Base-by-base conservation (phyloP, 306 rosid genomes). In the Inga laurina region DNA sequence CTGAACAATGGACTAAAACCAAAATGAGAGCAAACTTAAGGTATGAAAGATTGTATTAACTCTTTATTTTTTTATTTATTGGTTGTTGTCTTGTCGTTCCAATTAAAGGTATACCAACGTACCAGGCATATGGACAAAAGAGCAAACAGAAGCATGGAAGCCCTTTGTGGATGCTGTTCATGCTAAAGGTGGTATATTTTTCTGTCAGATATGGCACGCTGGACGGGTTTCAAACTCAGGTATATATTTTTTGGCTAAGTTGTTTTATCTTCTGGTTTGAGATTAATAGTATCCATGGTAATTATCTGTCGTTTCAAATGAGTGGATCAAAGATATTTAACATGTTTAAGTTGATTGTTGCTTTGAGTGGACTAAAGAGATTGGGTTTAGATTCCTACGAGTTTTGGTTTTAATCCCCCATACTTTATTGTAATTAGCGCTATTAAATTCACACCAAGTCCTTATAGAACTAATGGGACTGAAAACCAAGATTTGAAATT, bases 131-230 rank as follows among this genome's bases (percentile, higher is more conserved):
- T 90, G 91, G 91, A 82, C 90, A 30, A 86, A 72, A 80, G 93
- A 90, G 79, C 93, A 90, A 82, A 77, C 88, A 1, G 81, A 90
- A 74, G 91, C 89, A 41, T 90, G 91, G 91, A 86, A 84, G 70
- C 91, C 89, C 35, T 84, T 88, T 46, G 87, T 90, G 0, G 74
- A 82, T 72, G 90, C 91, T 35, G 90, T 88, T 56, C 93, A 90
- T 75, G 88, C 88, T 75, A 86, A 90, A 79, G 87, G 91, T 0
- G 91, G 90, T 13, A 44, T 90, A 75, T 84, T 88, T 65, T 84
- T 90, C 74, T 86, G 90, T 80, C 90, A 90, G 57, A 77, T 90
- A 80, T 16, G 19, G 85, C 91, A 90, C 76, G 54, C 2, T 3
- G 89, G 93, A 45, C 84, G 86, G 84, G 86, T 78, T 82, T 80